These are phyloP conservation scores for Chenopodium berlandieri DNA, from an alignment of 148 eudicot genomes.

Conservation along the genomic window DNA sequence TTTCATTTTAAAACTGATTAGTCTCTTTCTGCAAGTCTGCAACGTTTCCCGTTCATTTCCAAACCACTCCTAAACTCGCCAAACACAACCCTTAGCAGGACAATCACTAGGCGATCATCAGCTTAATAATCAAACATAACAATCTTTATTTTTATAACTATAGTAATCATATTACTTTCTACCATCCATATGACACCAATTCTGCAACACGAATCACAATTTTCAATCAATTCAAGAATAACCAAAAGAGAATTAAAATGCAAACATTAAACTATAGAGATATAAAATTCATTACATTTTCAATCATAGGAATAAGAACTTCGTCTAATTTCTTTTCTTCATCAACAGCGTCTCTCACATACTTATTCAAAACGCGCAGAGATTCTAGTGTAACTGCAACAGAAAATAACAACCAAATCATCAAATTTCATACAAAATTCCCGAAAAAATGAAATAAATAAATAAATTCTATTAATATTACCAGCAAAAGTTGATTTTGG, in stretches of 20 bases:
- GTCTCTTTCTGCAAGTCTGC: background rate
- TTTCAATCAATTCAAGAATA: background rate
- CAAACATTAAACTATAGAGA: background rate
- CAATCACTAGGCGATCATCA: background rate
- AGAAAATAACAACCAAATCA: background rate
- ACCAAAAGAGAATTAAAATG: background rate
- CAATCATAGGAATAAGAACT: slow-evolving; percentile 63
- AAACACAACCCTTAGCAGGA: background rate
- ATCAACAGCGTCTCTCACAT: slow-evolving; percentile 53
- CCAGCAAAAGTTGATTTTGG: slow-evolving; percentile 31
- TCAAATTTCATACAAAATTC: background rate
- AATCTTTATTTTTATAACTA: background rate
- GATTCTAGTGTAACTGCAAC: slow-evolving; percentile 64
- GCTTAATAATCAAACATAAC: background rate
- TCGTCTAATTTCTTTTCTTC: slow-evolving; percentile 52
- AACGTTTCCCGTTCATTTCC: background rate
- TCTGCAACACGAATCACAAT: background rate
- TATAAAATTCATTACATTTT: slow-evolving; percentile 44
- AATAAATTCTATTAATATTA: slow-evolving; percentile 10
- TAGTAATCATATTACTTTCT: background rate
- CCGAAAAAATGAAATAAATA: background rate
- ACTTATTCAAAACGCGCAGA: slow-evolving; percentile 53
- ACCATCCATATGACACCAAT: background rate
- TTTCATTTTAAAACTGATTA: background rate
- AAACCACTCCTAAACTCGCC: background rate